A percentile compares a stretch with the other conserved stretches of the same genome.
Conservation (phyloP, 2,329 filamentous ascomycete genomes). For the Fusarium kyushuense region DNA sequence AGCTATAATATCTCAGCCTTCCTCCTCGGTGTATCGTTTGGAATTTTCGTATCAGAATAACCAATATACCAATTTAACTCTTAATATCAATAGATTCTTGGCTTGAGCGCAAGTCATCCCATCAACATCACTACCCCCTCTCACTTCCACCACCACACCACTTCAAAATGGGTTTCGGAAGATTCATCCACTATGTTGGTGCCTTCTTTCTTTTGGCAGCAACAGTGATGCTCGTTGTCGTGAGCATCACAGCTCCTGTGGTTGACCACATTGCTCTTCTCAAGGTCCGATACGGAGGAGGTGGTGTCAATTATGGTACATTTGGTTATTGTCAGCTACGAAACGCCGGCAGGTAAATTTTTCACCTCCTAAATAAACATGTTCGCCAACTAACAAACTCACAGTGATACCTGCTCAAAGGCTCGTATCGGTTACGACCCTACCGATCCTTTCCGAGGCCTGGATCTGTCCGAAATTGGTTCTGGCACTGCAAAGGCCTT, state of each 20-base stretch:
- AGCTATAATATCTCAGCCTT: conserved; percentile 30
- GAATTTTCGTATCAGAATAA: conserved; percentile 23
- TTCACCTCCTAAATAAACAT: background rate
- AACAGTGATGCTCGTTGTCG: conserved; percentile 68
- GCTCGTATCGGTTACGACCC: conserved; percentile 68
- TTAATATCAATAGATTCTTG: background rate
- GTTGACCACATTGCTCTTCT: conserved; percentile 67
- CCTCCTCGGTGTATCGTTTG: conserved; percentile 8
- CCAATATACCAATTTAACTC: background rate
- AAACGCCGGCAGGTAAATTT: conserved; percentile 43
- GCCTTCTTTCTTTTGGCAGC: conserved; percentile 68
- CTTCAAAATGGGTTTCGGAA: conserved; percentile 61
- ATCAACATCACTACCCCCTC: background rate
- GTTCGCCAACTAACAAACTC: conserved; percentile 17
- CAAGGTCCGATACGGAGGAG: conserved; percentile 55
- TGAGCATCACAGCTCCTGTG: conserved; percentile 69
- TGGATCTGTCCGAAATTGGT: conserved; percentile 58
- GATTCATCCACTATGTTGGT: conserved; percentile 68
- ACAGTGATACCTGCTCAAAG: conserved; percentile 61
- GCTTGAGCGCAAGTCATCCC: conserved; percentile 5
- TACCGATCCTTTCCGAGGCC: conserved; percentile 57
- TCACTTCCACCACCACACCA: conserved; percentile 13
- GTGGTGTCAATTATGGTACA: conserved; percentile 66
- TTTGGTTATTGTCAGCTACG: conserved; percentile 67
- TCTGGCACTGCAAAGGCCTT: conserved; percentile 61